Base-by-base conservation (phyloP, 345 rosid species). In the Ricinus communis region DNA sequence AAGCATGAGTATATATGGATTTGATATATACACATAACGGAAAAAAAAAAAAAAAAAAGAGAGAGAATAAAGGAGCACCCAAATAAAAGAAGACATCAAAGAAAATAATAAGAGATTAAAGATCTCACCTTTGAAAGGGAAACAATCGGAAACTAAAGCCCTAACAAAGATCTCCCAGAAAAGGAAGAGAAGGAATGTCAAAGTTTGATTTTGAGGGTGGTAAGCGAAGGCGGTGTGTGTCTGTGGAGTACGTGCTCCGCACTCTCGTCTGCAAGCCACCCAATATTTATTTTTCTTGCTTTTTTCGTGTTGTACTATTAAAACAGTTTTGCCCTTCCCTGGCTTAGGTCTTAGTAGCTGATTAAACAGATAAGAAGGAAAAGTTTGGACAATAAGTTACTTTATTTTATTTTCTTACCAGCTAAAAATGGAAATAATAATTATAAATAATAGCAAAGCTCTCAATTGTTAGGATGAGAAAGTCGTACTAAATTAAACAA, bases 251-350 rank as follows among this genome's bases (percentile, higher is more conserved):
- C 33, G 53, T 63, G 53, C 33, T 5, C 52, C 36, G 28, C 67
- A 63, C 22, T 27, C n/a, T 59, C 24, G 8, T 11, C 19, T 18
- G 40, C 22, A 41, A 31, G 28, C 22, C 9, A 1, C 10, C 10
- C 19, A 24, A n/a, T 58, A 6, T 2, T 31, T 16, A 8, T 28
- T 15, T 58, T 30, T 28, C n/a, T 8, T 30, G 19, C n/a, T 33
- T 33, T 33, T 33, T 6, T 33, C 4, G 47, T 8, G 33, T 27
- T 8, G 47, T 36, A 19, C 45, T 8, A 19, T 25, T 49, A 66
- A 66, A 58, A 66, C 69, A n/a, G 51, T 49, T 12, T 66, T 66
- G 21, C 58, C 69, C 69, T 12, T 65, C 3, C 43, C n/a, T n/a
- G n/a, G n/a, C n/a, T n/a, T 38, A 38, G 43, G 43, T 38, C 43